Evolutionary conservation across 106 monocot genomes (phyloP).

Genomic region (Apostasia ramifera): DNA sequence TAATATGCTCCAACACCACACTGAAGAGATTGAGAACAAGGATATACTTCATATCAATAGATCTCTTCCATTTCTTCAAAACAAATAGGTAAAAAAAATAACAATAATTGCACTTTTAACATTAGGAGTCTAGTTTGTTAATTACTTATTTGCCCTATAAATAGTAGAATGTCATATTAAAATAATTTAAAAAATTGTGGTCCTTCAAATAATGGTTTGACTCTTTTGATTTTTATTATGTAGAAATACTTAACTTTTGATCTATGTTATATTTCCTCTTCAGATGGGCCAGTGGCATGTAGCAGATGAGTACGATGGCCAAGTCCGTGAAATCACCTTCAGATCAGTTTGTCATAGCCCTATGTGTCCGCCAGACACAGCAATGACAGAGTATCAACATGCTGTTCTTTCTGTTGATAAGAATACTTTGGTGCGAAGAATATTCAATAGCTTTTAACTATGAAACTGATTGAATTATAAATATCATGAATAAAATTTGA

Average conservation of each 20-base stretch:
- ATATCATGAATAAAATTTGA: not conserved
- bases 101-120: no score
- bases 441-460: not conserved
- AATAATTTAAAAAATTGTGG: no score
- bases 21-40: no score
- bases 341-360: slow-evolving; percentile 93
- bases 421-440: slow-evolving; percentile 45
- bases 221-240: not conserved
- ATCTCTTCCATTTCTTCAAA: no score
- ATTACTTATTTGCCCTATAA: no score
- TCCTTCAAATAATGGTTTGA: not conserved
- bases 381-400: slow-evolving; percentile 99
- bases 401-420: slow-evolving; percentile 75
- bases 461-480: not conserved
- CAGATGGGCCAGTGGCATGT: slow-evolving; percentile 95
- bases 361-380: slow-evolving; percentile 97
- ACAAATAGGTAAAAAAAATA: no score
- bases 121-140: no score
- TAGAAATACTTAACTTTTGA: not conserved
- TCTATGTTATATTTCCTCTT: slow-evolving; percentile 4
- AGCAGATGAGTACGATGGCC: slow-evolving; percentile 92
- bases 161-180: no score
- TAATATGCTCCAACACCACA: no score
- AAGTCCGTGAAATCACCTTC: slow-evolving; percentile 88
- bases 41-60: no score